These are phyloP conservation scores for Tanacetum coccineum DNA, from an alignment of 129 eudicot species.

Conservation along the genomic window DNA sequence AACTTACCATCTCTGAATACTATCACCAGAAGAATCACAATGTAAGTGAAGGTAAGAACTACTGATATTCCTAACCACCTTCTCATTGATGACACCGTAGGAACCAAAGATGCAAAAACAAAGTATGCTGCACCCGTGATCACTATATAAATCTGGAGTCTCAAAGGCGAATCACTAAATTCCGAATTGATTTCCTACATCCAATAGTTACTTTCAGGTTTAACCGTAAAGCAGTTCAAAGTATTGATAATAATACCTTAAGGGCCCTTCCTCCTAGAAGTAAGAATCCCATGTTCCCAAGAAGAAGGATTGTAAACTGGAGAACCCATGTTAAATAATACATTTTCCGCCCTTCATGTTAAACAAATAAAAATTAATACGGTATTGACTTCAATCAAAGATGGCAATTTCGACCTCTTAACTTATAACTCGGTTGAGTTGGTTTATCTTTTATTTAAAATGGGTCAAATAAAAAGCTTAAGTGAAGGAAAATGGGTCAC, in stretches of 20 bases:
- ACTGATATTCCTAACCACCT: slow-evolving; percentile 42
- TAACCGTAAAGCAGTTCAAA: not conserved
- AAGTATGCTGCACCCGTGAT: slow-evolving; percentile 50
- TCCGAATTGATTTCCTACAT: slow-evolving; percentile 45
- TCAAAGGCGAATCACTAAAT: slow-evolving; percentile 41
- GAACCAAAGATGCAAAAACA: slow-evolving; percentile 37
- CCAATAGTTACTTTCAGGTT: not conserved
- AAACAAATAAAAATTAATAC: not conserved
- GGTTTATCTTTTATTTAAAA: not conserved
- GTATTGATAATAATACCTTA: slow-evolving; percentile 30
- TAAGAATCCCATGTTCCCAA: slow-evolving; percentile 54
- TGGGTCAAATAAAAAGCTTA: not conserved
- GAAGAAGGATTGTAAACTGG: slow-evolving; percentile 44
- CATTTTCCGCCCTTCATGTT: slow-evolving; percentile 41
- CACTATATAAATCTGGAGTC: slow-evolving; percentile 44
- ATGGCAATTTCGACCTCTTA: not conserved
- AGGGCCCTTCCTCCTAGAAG: slow-evolving; percentile 56
- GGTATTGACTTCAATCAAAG: not conserved
- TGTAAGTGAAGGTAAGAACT: slow-evolving; percentile 48
- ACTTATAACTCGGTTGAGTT: not conserved
- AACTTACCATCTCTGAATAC: slow-evolving; percentile 39
- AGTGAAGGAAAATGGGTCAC: not conserved
- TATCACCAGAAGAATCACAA: slow-evolving; percentile 36
- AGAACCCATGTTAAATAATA: slow-evolving; percentile 43
- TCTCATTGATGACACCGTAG: slow-evolving; percentile 55